phyloP scores from a whole-genome alignment of 176 grass and related monocot genomes.

The Juncus effusus region DNA sequence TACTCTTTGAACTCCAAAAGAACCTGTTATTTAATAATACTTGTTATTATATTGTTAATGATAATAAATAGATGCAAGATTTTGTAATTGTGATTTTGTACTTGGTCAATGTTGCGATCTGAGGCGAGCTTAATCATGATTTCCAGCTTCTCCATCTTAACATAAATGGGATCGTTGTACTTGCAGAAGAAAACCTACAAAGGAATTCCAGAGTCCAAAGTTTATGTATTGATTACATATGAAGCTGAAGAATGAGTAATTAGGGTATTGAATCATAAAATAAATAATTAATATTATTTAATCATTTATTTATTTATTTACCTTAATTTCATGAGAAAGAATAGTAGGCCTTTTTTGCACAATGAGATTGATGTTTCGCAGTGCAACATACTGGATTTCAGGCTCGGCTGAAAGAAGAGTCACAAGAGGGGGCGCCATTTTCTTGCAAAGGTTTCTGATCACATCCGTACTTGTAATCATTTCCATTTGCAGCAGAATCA shows the following conservation, averaged over 20 bases:
- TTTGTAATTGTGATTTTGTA: slow-evolving; percentile 32
- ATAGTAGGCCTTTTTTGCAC: slow-evolving; percentile 99
- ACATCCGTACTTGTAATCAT: slow-evolving; percentile 94
- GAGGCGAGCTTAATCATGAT: slow-evolving; percentile 99
- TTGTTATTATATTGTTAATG: background rate
- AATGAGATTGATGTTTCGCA: slow-evolving; percentile 99
- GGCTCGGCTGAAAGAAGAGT: slow-evolving; percentile 96
- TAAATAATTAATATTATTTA: slow-evolving; percentile 19
- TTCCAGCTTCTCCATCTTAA: slow-evolving; percentile 99
- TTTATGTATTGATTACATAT: background rate
- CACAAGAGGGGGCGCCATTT: slow-evolving; percentile 97
- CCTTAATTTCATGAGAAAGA: slow-evolving; percentile 99
- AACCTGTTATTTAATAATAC: slow-evolving; percentile 41
- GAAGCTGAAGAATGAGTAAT: background rate
- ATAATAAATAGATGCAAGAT: background rate
- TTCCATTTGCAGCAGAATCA: slow-evolving; percentile 99
- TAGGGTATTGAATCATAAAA: slow-evolving; percentile 10
- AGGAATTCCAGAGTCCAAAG: slow-evolving; percentile 11
- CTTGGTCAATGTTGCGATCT: slow-evolving; percentile 95
- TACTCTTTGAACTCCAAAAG: slow-evolving; percentile 98
- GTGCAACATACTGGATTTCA: slow-evolving; percentile 94
- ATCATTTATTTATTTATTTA: slow-evolving; percentile 1
- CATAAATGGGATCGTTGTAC: slow-evolving; percentile 96
- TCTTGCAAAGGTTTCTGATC: slow-evolving; percentile 96
- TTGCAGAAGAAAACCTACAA: slow-evolving; percentile 99